phyloP scores from a whole-genome alignment of 371 early-diverging fungal species.

The Circinella minor region DNA sequence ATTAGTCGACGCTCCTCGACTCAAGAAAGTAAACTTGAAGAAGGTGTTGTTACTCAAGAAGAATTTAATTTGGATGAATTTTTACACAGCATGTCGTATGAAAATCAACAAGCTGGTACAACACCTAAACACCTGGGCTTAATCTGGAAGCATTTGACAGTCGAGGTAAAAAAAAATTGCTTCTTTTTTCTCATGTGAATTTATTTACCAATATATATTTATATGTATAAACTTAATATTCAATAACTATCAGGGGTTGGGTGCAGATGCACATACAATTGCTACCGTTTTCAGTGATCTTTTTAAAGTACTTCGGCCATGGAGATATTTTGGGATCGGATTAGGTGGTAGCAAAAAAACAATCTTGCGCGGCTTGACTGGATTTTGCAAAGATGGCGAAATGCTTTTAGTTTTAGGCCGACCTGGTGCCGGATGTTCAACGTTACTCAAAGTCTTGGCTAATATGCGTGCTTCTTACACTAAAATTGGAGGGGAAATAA shows the following conservation, averaged over 20 bases:
- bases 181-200: no score
- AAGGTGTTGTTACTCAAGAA: conserved; percentile 17
- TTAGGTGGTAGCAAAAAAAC: conserved; percentile 20
- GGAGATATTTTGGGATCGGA: conserved; percentile 36
- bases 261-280: conserved; percentile 48
- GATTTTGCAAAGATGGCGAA: conserved; percentile 54
- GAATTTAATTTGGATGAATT: conserved; percentile 30
- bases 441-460: conserved; percentile 51
- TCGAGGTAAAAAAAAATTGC: conserved; percentile 26
- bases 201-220: no score
- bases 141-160: conserved; percentile 41
- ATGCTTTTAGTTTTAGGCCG: conserved; percentile 62
- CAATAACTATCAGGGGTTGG: conserved; percentile 36
- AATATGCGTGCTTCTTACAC: conserved; percentile 45
- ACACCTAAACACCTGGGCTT: conserved; percentile 40
- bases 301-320: conserved; percentile 23
- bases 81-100: conserved; percentile 19
- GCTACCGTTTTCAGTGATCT: conserved; percentile 30
- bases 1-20: conserved; percentile 23
- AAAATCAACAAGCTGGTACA: conserved; percentile 24
- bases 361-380: conserved; percentile 42
- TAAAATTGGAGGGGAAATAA: conserved; percentile 40
- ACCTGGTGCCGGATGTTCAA: conserved; percentile 59
- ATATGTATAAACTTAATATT: not conserved
- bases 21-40: conserved; percentile 25